These are phyloP conservation scores for Coemansia sp. DNA, from an alignment of 371 early-diverging fungal species.

Conservation along the genomic window DNA sequence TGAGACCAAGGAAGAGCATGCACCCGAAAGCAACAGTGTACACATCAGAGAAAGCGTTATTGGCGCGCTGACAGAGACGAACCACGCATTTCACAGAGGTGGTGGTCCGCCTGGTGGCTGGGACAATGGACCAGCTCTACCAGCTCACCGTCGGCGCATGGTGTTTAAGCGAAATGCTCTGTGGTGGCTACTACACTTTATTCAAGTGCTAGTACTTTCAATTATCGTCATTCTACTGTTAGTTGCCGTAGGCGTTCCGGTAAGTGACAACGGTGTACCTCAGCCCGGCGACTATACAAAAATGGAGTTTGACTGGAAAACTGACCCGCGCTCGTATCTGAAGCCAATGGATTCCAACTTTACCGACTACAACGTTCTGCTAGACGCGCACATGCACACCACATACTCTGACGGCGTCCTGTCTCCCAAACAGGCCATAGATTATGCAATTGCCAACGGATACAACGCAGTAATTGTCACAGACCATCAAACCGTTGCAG, in stretches of 20 bases:
- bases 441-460: slow-evolving; percentile 70
- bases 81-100: neutral
- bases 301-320: slow-evolving; percentile 60
- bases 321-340: slow-evolving; percentile 60
- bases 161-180: neutral
- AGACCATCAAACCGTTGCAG: slow-evolving; percentile 72
- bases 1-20: neutral
- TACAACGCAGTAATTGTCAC: slow-evolving; percentile 75
- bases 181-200: slow-evolving; percentile 17
- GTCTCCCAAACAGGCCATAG: slow-evolving; percentile 61
- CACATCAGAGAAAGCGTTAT: slow-evolving; percentile 6
- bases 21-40: neutral
- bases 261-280: slow-evolving; percentile 38
- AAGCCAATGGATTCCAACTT: slow-evolving; percentile 57
- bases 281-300: slow-evolving; percentile 24
- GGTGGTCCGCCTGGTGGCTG: slow-evolving; percentile 15
- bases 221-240: slow-evolving; percentile 35
- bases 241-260: slow-evolving; percentile 39
- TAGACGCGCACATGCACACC: slow-evolving; percentile 74
- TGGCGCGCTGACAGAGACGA: slow-evolving; percentile 2
- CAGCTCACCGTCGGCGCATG: slow-evolving; percentile 13
- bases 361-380: slow-evolving; percentile 60
- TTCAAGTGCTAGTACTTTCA: slow-evolving; percentile 25
- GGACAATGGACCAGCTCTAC: slow-evolving; percentile 6
- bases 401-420: slow-evolving; percentile 68